Base-by-base conservation (phyloP, 1,284 basidiomycete genomes). In the Heliocybe sulcata region DNA sequence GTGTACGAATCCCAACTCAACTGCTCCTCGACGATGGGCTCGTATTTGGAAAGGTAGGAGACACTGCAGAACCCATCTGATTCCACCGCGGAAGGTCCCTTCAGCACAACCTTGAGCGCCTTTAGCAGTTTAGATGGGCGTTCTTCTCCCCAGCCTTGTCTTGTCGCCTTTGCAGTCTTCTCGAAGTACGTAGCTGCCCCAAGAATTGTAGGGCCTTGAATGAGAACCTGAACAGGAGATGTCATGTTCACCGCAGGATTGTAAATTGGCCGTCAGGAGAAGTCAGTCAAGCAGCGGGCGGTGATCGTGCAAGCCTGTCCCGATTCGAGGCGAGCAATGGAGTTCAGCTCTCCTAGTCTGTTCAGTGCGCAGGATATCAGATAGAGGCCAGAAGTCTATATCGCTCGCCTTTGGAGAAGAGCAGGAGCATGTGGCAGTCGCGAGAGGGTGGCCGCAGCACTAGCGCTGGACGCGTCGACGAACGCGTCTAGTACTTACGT, bases 1-100 rank as follows among this genome's bases (percentile, higher is more conserved):
- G 77, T 81, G 55, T 74, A 72, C 14, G 76, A 77, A 59, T 85
- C 83, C 92, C 92, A 95, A 3, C 79, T 76, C 4, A 95, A 72
- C 57, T 78, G 75, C 56, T 81, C 76, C 53, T 77, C 75, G 16
- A 14, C 51, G 12, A 23, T 23, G 20, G 33, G 33, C 26, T 52
- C 26, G 20, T 52, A 25, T 16, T 26, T 26, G 12, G 16, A 49
- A 20, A 45, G 42, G 23, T 49, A 49, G 4, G 27, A 29, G 6
- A 22, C 22, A 22, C 14, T 42, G 19, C 19, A 42, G 38, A 42
- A 42, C 8, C 38, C 16, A n/a, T 42, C 38, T 6, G 38, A 42
- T 42, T 42, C 38, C 19, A 42, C 38, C 38, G 38, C 38, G 6
- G 38, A 42, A n/a, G 38, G 19, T 42, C 38, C 38, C 16, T 42